Conservation (phyloP, 306 rosid genomes). For the Glycine tomentella region DNA sequence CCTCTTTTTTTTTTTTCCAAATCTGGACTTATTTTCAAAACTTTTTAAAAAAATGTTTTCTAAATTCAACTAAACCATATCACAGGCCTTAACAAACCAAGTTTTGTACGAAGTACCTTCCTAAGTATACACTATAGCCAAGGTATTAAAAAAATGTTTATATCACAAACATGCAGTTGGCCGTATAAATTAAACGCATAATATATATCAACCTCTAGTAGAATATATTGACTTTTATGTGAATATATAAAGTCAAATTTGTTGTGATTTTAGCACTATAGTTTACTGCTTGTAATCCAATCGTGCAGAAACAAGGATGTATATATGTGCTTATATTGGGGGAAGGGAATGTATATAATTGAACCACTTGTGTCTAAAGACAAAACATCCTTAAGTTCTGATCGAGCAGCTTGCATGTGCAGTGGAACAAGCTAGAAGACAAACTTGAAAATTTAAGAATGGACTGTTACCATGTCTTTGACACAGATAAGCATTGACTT, state of each 20-base stretch:
- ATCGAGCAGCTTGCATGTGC: constrained; percentile 26
- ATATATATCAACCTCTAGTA: not conserved
- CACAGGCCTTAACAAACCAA: not conserved
- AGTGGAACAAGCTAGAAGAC: not conserved
- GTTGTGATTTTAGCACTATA: not conserved
- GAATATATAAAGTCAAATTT: not conserved
- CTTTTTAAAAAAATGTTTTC: too few species aligned
- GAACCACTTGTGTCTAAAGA: not conserved
- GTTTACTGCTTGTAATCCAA: not conserved
- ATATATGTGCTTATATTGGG: too few species aligned
- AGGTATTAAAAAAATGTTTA: not conserved
- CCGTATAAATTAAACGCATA: constrained; percentile 7
- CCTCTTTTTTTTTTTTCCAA: too few species aligned
- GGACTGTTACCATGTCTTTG: too few species aligned
- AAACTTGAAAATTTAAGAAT: not conserved
- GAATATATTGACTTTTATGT: constrained; percentile 11
- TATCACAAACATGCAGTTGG: not conserved
- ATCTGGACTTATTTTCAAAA: too few species aligned
- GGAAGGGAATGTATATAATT: not conserved
- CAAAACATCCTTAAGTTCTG: not conserved
- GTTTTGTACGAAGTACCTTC: not conserved
- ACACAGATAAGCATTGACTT: constrained; percentile 32
- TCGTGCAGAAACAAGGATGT: not conserved
- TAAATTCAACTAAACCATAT: not conserved
- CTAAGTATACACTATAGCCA: not conserved